Evolutionary conservation across 345 rosid species (phyloP), one percentile per base, ranked within the genome.

Genomic region (Crucihimalaya himalaica): DNA sequence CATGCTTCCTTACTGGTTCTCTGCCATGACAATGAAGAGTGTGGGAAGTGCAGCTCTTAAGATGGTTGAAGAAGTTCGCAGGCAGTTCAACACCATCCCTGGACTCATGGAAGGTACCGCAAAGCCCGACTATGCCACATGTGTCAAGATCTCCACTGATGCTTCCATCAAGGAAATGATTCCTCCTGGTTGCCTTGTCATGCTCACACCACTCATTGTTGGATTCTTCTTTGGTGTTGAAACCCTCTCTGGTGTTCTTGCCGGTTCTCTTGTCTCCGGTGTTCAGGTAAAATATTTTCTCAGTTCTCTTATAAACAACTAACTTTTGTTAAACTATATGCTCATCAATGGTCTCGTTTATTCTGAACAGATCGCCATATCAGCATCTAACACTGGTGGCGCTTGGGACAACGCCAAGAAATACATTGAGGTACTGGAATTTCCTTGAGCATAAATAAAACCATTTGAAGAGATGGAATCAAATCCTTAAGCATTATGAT

Each of bases 381-480:
- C 98, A 68, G 96, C 98, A 40, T 94, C 98, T 5, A 94, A 94
- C 88, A 94, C 96, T 37, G 97, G 97, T 42, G 97, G 98, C 16
- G 98, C 98, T 9, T 93, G 97, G 98, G 98, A 93, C 71, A 94
- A 94, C 63, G 98, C 98, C 83, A 91, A 91, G 88, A 94, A 94
- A 78, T 94, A 91, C 78, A 94, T 91, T 14, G 95, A 94, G 97
- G 96, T 88, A 86, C 5, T 31, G 7, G n/a, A 20, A 9, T 12
- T 12, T 28, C 43, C 25, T 5, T 32, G 9, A 19, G 39, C 10
- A n/a, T n/a, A 6, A 42, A 14, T 63, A 12, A 4, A 74, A n/a
- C 13, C 37, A 37, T 37, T 23, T 14, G 25, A 46, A 57, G 63
- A 65, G 62, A 37, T 55, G 51, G 54, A 20, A 31, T 25, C 52